Percentiles rank a stretch among this genome's conserved stretches.
These are phyloP conservation scores for Pythium aphanidermatum DNA, from an alignment of 352 stramenopile species.

Conservation along the genomic window DNA sequence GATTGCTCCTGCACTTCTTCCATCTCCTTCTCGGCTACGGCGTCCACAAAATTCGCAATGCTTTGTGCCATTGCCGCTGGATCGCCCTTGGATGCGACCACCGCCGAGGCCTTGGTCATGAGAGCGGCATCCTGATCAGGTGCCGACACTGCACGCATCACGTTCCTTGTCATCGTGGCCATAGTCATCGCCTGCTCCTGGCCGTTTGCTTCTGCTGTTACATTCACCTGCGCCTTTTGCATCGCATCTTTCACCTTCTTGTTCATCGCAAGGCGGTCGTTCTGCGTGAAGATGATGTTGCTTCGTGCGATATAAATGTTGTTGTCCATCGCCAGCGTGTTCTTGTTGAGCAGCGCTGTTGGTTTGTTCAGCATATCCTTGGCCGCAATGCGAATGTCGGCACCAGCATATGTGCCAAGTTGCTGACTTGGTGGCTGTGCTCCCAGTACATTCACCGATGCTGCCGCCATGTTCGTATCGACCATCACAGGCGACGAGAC, in stretches of 20 bases:
- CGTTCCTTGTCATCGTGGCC: constrained; percentile 8
- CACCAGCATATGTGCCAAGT: constrained; percentile 2
- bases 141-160: too few relatives aligned
- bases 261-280: constrained; percentile 22
- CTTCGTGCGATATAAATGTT: constrained; percentile 28
- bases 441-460: too few relatives aligned
- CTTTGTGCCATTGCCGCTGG: neutral
- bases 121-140: too few relatives aligned
- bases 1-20: constrained; percentile 16
- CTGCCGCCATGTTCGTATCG: too few relatives aligned
- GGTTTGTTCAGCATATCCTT: constrained; percentile 20
- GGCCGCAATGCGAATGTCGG: constrained; percentile 9
- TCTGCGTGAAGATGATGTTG: constrained; percentile 30
- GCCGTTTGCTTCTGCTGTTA: too few relatives aligned
- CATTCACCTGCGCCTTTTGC: too few relatives aligned
- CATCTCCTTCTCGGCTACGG: constrained; percentile 2
- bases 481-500: too few relatives aligned
- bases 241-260: constrained; percentile 14
- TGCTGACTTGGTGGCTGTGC: too few relatives aligned
- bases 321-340: constrained; percentile 30
- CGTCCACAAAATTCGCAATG: constrained; percentile 23
- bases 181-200: constrained; percentile 1
- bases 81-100: constrained; percentile 24
- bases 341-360: constrained; percentile 36
- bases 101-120: constrained; percentile 23